phyloP scores from a whole-genome alignment of 306 rosid species.

The Malus asiatica region DNA sequence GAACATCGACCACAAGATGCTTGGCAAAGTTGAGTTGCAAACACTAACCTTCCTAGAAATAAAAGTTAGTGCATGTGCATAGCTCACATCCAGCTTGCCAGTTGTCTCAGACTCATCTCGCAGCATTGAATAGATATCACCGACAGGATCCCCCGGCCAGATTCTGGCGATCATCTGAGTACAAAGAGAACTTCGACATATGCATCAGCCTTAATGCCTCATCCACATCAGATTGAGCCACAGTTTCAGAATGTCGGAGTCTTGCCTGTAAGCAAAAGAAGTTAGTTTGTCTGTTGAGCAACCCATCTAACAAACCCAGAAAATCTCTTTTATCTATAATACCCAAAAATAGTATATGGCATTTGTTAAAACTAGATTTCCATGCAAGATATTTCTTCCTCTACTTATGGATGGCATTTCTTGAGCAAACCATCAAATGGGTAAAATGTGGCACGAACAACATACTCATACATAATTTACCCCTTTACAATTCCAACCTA shows the following conservation, averaged over 20 bases:
- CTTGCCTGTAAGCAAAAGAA: slow-evolving; percentile 57
- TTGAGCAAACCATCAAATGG: no score
- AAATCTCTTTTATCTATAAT: no score
- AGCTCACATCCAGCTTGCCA: slow-evolving; percentile 68
- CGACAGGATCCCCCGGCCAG: slow-evolving; percentile 84
- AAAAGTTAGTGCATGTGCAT: slow-evolving; percentile 83
- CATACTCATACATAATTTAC: no score
- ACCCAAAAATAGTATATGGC: no score
- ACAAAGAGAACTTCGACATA: slow-evolving; percentile 69
- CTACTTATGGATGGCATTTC: no score
- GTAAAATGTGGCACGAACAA: no score
- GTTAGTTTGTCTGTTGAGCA: slow-evolving; percentile 4
- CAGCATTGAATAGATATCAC: slow-evolving; percentile 86
- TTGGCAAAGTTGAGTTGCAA: neutral
- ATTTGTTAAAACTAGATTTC: no score
- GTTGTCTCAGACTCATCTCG: slow-evolving; percentile 90
- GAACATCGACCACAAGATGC: neutral
- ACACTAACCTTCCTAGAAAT: slow-evolving; percentile 82
- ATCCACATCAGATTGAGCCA: slow-evolving; percentile 97
- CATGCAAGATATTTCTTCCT: no score
- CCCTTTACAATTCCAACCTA: no score
- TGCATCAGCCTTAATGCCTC: slow-evolving; percentile 90
- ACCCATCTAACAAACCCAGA: neutral
- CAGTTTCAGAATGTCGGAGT: slow-evolving; percentile 75
- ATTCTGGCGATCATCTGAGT: slow-evolving; percentile 91